Evolutionary conservation across 1,284 basidiomycete species (phyloP).

Genomic region (Pseudozyma flocculosa): DNA sequence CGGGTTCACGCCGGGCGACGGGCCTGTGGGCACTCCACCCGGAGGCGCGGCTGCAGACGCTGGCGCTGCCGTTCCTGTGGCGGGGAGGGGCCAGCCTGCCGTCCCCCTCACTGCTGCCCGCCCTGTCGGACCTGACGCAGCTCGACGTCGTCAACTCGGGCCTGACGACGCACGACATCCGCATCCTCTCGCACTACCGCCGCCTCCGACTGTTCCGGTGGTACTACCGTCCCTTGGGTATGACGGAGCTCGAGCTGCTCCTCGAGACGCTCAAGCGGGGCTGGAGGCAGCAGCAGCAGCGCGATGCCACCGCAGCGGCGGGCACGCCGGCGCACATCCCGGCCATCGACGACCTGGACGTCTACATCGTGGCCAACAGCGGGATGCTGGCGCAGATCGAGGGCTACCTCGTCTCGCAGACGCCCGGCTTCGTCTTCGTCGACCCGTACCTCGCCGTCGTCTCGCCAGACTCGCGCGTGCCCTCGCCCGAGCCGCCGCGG

Average conservation of each 20-base stretch:
- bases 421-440: not conserved
- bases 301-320: no score
- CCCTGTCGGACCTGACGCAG: not conserved
- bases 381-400: not conserved
- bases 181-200: not conserved
- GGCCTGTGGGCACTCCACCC: not conserved
- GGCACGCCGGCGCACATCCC: no score
- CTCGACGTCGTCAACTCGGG: not conserved
- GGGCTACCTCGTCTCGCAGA: not conserved
- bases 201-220: not conserved
- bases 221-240: not conserved
- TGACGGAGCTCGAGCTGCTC: not conserved
- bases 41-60: not conserved
- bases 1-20: not conserved
- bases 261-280: not conserved
- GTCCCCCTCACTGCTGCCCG: not conserved
- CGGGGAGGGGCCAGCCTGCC: not conserved
- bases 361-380: not conserved
- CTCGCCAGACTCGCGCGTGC: not conserved
- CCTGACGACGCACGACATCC: not conserved
- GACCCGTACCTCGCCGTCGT: not conserved
- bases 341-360: not conserved
- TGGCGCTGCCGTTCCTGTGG: not conserved
- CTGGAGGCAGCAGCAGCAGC: no score
- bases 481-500: not conserved